A percentile compares a stretch with the other conserved stretches of the same genome.
Conservation (phyloP, 163 green algal species). For the Volvox carteri region DNA sequence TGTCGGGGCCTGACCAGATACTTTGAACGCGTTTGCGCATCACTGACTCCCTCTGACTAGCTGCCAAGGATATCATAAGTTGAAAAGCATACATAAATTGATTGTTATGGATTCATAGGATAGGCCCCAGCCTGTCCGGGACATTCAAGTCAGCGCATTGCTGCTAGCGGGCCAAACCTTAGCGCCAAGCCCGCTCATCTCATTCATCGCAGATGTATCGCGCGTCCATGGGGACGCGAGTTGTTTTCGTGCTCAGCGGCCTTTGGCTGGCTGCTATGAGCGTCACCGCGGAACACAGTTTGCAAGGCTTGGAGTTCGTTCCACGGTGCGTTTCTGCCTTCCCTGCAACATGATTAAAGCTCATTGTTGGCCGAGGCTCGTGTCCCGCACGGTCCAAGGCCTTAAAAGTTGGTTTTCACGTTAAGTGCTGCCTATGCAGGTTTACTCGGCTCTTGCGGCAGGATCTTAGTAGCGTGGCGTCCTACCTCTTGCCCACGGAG, state of each 20-base stretch:
- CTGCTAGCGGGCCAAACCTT: not conserved
- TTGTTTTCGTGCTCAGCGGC: slow-evolving; percentile 13
- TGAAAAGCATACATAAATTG: not conserved
- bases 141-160: not conserved
- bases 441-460: slow-evolving; percentile 43
- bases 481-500: slow-evolving; percentile 48
- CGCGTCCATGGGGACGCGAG: slow-evolving; percentile 33
- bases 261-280: slow-evolving; percentile 23
- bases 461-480: slow-evolving; percentile 36
- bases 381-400: no score
- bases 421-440: no score
- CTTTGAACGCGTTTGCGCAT: slow-evolving; percentile 32
- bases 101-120: not conserved
- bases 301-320: slow-evolving; percentile 24
- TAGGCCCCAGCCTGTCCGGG: not conserved
- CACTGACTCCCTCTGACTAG: not conserved
- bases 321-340: slow-evolving; percentile 35
- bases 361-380: no score
- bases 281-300: not conserved
- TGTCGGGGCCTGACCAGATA: not conserved
- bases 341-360: no score
- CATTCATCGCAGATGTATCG: not conserved
- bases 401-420: no score
- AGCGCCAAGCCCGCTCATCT: not conserved
- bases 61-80: not conserved